A percentile compares a stretch with the other conserved stretches of the same genome.
phyloP scores from a whole-genome alignment of 495 filamentous ascomycete genomes.

The Lepraria neglecta region DNA sequence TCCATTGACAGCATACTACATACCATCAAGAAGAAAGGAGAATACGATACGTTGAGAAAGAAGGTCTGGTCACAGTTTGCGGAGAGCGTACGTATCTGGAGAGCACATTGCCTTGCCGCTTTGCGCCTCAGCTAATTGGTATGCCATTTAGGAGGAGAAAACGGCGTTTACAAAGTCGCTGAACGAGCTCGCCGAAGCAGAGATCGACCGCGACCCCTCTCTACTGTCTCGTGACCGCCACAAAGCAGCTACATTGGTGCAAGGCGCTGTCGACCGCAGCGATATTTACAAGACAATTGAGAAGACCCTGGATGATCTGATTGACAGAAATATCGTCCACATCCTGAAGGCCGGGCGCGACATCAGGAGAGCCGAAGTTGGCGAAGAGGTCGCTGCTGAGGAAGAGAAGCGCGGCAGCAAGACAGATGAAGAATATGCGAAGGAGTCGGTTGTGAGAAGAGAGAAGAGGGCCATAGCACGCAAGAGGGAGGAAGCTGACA shows the following conservation, averaged over 20 bases:
- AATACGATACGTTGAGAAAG: constrained; percentile 79
- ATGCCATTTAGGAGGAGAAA: constrained; percentile 37
- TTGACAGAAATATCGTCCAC: constrained; percentile 54
- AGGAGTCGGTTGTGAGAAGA: constrained; percentile 59
- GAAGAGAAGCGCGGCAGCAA: constrained; percentile 67
- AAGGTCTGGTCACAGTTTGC: constrained; percentile 74
- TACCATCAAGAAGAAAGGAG: constrained; percentile 85
- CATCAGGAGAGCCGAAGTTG: constrained; percentile 65
- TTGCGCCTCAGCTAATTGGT: constrained; percentile 11
- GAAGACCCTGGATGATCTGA: constrained; percentile 57
- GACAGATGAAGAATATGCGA: constrained; percentile 75
- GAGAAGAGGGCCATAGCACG: constrained; percentile 58
- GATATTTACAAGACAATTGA: constrained; percentile 74
- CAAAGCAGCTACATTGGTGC: constrained; percentile 76
- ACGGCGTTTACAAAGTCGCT: constrained; percentile 58
- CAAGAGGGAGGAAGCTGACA: constrained; percentile 53
- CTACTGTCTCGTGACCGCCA: constrained; percentile 70
- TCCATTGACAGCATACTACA: constrained; percentile 73
- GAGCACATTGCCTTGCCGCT: not conserved
- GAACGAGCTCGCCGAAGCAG: constrained; percentile 65
- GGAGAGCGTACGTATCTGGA: constrained; percentile 52
- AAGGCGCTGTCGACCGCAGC: constrained; percentile 77
- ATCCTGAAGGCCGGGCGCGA: constrained; percentile 64
- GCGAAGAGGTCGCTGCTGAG: constrained; percentile 60
- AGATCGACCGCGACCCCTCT: constrained; percentile 72